Base-by-base conservation (phyloP, 2,329 filamentous ascomycete genomes). In the Fusarium siculi region DNA sequence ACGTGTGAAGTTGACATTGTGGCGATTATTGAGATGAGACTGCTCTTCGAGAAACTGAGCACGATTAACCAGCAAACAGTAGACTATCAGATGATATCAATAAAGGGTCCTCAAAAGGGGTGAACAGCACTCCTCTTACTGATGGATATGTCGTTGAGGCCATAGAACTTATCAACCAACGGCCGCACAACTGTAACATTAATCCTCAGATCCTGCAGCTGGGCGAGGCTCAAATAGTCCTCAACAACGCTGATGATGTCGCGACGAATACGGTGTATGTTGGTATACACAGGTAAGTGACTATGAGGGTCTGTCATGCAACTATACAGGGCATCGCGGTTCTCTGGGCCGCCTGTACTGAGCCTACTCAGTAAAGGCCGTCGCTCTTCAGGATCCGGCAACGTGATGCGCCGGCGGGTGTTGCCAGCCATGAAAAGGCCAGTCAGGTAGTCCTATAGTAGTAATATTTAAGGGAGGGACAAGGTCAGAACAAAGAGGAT, bases 21-120 rank as follows among this genome's bases (percentile, higher is more conserved):
- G 93, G 68, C 93, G 91, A 78, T 94, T 93, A 76, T 89, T 89
- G 77, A 93, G 88, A 76, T 92, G 91, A 16, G 90, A 87, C 80
- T 96, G 93, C 80, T 96, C 93, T 62, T 92, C 88, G 30, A 95
- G 85, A 77, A 96, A 96, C 78, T 95, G 92, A 39, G 91, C 90
- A 19, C 93, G 89, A 77, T 97, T 96, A 73, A 96, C 93, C 28
- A 97, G 87, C 68, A 97, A 84, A 79, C 93, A 96, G 80, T 96
- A 96, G 16, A 96, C 93, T 91, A 76, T 44, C 43, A 42, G 7
- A 30, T 19, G 21, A 37, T 49, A 66, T 76, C 37, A 74, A 57
- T 55, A 43, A 36, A 32, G 21, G 34, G 37, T 15, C 46, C 44
- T 60, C 28, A 34, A 23, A 23, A 21, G 32, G 34, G 25, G 50